Evolutionary conservation across 257 asterid species (phyloP).

Genomic region (Solanum chilense): DNA sequence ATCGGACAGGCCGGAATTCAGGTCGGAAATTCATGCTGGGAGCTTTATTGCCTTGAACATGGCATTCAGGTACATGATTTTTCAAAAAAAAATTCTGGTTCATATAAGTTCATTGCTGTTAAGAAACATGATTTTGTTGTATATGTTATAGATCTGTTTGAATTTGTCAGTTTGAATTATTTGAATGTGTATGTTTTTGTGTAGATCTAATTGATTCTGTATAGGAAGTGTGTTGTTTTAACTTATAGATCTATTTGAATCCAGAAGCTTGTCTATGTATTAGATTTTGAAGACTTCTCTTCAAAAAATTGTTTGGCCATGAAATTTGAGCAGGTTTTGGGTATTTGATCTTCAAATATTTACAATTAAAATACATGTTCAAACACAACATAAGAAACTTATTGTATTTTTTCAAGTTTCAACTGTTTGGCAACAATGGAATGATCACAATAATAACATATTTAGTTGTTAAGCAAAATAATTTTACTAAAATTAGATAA

Average conservation of each 20-base stretch:
- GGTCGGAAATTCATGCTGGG: slow-evolving; percentile 25
- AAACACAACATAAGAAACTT: background rate
- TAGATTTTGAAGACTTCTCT: background rate
- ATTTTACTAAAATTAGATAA: background rate
- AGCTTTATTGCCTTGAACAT: slow-evolving; percentile 20
- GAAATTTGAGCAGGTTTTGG: background rate
- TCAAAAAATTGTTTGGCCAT: background rate
- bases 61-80: slow-evolving; percentile 9
- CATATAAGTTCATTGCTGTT: background rate
- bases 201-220: background rate
- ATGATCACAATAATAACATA: background rate
- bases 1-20: slow-evolving; percentile 23
- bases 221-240: background rate
- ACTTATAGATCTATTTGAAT: background rate
- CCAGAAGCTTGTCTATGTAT: background rate
- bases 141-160: background rate
- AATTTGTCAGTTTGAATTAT: background rate
- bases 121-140: background rate
- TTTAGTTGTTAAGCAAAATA: background rate
- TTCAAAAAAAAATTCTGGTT: background rate
- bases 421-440: background rate
- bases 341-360: background rate
- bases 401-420: background rate
- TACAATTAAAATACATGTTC: background rate
- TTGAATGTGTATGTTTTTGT: background rate